Base-by-base conservation (phyloP, 2,329 filamentous ascomycete genomes). In the Didymella pinodella region DNA sequence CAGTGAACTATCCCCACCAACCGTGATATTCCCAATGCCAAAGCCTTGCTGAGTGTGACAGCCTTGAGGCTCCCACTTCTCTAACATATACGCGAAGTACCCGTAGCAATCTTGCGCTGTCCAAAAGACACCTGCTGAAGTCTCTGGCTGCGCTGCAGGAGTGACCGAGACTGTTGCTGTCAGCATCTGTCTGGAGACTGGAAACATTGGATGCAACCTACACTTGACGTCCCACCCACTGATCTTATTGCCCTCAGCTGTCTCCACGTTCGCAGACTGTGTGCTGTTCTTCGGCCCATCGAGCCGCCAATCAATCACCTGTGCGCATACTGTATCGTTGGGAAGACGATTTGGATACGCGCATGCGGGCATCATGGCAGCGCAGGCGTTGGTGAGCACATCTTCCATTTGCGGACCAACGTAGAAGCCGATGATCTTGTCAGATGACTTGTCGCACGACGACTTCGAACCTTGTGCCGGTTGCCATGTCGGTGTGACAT, bases 61-160 rank as follows among this genome's bases (percentile, higher is more conserved):
- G 10, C 69, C 70, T 18, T 67, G 52, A 0, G 65, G 63, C 2
- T 53, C 61, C 43, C 34, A 29, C 38, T 70, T 65, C 40, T 62
- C 43, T 0, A 75, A 52, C 48, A 74, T 57, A 8, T 65, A 46
- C 10, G 61, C 54, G 36, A 75, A 71, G 49, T 74, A 75, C 0
- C 70, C 71, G 44, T 71, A 69, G 62, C 72, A 75, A 14, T 75
- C 72, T 11, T 59, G 47, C 18, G 57, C 59, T 4, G 58, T 62
- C 68, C 70, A 73, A 47, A 66, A 65, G 14, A 68, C 69, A 4
- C 59, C 62, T 18, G 64, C 52, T 11, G 63, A 62, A 25, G 45
- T 45, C 20, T 53, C 50, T 2, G 63, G 56, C 18, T 69, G 64
- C 10, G 61, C 22, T 34, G 63, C 57, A 45, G 71, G 72, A 16